phyloP scores from a whole-genome alignment of 1,284 basidiomycete species.

The Coniferiporia sulphurascens region DNA sequence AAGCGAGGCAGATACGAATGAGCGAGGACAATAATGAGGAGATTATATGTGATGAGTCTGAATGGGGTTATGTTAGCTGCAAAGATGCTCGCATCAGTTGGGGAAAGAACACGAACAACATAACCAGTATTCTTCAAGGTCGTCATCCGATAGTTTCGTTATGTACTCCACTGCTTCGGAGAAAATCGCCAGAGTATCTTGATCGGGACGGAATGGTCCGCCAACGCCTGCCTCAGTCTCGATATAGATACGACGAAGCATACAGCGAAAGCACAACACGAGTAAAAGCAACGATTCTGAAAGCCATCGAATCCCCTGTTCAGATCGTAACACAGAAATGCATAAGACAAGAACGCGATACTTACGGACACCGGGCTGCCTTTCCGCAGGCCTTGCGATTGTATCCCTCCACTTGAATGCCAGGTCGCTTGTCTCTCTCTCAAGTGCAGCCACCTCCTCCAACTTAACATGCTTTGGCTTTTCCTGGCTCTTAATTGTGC shows the following conservation, averaged over 20 bases:
- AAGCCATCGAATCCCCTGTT: background rate
- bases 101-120: conserved; percentile 18
- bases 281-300: conserved; percentile 23
- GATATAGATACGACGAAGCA: conserved; percentile 25
- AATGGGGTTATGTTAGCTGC: background rate
- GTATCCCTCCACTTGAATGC: conserved; percentile 14
- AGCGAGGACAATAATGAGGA: conserved; percentile 25
- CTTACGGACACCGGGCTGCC: conserved; percentile 18
- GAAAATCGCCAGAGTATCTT: conserved; percentile 23
- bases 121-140: conserved; percentile 25
- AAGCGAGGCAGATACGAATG: conserved; percentile 25
- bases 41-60: conserved; percentile 25
- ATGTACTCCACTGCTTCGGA: conserved; percentile 25
- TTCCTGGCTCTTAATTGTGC: conserved; percentile 23
- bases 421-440: conserved; percentile 16
- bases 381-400: conserved; percentile 12
- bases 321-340: background rate
- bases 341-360: background rate
- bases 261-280: conserved; percentile 25
- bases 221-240: conserved; percentile 25
- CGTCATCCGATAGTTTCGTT: conserved; percentile 19
- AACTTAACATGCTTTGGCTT: conserved; percentile 21
- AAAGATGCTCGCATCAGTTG: background rate
- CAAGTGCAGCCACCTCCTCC: conserved; percentile 23
- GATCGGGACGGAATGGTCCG: conserved; percentile 25